Evolutionary conservation across 306 rosid species (phyloP), one percentile per base, ranked within the genome.

Genomic region (barrel medic (Medicago truncatula)): DNA sequence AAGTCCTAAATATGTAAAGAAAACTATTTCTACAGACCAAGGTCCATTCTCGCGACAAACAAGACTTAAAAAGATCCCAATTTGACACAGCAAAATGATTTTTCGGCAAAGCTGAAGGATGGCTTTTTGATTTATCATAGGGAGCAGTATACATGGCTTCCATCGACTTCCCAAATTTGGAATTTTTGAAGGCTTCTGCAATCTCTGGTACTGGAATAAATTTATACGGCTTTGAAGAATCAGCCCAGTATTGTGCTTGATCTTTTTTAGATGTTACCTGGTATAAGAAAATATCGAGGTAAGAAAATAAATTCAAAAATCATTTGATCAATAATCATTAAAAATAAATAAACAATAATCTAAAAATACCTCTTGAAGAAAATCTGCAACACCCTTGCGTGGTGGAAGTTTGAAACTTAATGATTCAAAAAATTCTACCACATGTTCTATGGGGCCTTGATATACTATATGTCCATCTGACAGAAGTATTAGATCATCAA

Each of bases 201-300:
- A 93, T 83, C 79, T 93, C 85, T 44, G 83, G 49, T 40, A 82
- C 92, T 9, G 97, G 58, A 70, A 88, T n/a, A 75, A 66, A 93
- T 28, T 28, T 70, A 43, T 93, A 91, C 10, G 94, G 91, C 79
- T 80, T 92, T 18, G 94, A 83, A 71, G 83, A 74, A 88, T 89
- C 85, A 56, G 88, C 89, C 98, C 98, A 88, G 80, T 93, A 93
- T 82, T 91, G 98, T 62, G 90, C 90, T 86, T 93, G 98, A 54
- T 93, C 98, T 83, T 90, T 93, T 75, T 64, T 86, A 74, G 98
- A 93, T 3, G 98, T 91, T 41, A 93, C 97, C 98, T 93, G 86
- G 50, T 61, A 58, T n/a, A 63, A 8, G 47, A 52, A 54, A 64
- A 75, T 47, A 46, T 15, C 50, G 75, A 36, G 65, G 31, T 58